phyloP scores from a whole-genome alignment of 805 yeast species.

The Candida pseudofarinosa region DNA sequence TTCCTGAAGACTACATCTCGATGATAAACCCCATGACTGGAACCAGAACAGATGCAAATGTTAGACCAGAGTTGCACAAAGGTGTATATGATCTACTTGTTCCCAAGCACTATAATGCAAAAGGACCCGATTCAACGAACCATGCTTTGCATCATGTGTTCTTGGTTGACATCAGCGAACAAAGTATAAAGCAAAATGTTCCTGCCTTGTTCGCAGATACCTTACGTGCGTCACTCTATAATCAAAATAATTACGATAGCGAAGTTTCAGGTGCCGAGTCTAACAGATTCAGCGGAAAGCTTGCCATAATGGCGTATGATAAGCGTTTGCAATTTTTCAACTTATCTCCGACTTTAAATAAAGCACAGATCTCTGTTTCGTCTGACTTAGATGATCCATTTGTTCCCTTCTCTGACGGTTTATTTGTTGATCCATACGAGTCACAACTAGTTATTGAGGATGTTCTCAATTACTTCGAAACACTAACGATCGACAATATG shows the following conservation, averaged over 20 bases:
- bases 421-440: conserved; percentile 76
- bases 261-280: conserved; percentile 31
- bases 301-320: conserved; percentile 77
- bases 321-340: conserved; percentile 69
- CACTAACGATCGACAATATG: conserved; percentile 33
- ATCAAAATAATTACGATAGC: conserved; percentile 7
- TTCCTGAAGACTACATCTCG: conserved; percentile 64
- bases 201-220: conserved; percentile 67
- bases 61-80: conserved; percentile 69
- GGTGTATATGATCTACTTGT: conserved; percentile 87
- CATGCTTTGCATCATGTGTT: conserved; percentile 66
- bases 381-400: conserved; percentile 75
- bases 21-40: conserved; percentile 56
- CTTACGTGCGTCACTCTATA: conserved; percentile 49
- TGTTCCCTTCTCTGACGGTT: conserved; percentile 72
- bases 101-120: conserved; percentile 64
- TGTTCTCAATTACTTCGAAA: conserved; percentile 60
- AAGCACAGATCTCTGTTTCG: conserved; percentile 56
- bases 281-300: conserved; percentile 28
- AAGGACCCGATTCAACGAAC: conserved; percentile 26
- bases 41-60: conserved; percentile 56
- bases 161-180: conserved; percentile 63
- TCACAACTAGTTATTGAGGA: conserved; percentile 61
- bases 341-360: conserved; percentile 50
- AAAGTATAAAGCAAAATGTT: conserved; percentile 55